Evolutionary conservation across 2,329 filamentous ascomycete species (phyloP), one percentile per base, ranked within the genome.

Genomic region (Annulohypoxylon truncatum): DNA sequence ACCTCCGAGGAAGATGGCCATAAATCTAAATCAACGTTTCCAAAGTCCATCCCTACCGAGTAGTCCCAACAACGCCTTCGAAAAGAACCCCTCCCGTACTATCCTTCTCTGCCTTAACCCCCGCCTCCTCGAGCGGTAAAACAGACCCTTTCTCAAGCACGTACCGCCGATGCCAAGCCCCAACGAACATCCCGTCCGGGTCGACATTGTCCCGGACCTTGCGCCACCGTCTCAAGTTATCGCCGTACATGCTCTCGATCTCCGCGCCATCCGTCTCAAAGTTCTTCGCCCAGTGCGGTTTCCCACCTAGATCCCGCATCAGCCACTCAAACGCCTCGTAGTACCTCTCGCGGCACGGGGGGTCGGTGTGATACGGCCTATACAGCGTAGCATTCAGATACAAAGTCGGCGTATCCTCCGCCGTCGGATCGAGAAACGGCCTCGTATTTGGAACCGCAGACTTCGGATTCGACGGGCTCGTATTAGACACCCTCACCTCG

Each of bases 231-330:
- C 83, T 79, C 63, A 96, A 82, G 50, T 90, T 82, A n/a, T 83
- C 78, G 40, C 90, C 90, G 76, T 96, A 96, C 77, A 92, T 88
- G 1, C 78, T 77, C 63, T 87, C 84, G 44, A 97, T 84, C 28
- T 92, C 88, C 0, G 81, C 74, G 9, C 86, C 84, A 3, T 86
- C 83, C 7, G 85, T 84, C 48, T 84, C 82, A 78, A 96, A 97
- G 77, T 97, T 97, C 85, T 97, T 97, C 6, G 94, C 94, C 92
- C 94, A 97, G 79, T 97, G 94, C 15, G 94, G 94, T 47, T 87
- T 87, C 7, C 91, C 94, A 55, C 91, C 92, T 72, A 96, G 82
- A 46, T 96, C 92, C 64, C 88, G 89, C 94, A 97, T 97, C 47
- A 97, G 83, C 84, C 90, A 95, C 79, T 97, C 94, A 70, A 97